phyloP scores from a whole-genome alignment of 2,329 filamentous ascomycete genomes.

The Triangularia setosa region DNA sequence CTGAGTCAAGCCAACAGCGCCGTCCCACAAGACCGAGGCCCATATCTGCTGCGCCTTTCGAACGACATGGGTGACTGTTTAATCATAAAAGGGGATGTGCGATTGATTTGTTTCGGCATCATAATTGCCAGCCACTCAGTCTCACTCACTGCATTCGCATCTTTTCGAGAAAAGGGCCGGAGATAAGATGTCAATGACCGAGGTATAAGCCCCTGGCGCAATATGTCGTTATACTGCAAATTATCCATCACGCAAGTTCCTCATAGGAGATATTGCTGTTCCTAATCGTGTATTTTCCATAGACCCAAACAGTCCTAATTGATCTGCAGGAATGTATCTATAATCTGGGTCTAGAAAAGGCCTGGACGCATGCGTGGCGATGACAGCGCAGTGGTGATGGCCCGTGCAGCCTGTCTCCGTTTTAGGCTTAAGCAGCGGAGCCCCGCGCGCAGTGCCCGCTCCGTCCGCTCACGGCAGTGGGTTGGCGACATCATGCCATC shows the following conservation, averaged over 20 bases:
- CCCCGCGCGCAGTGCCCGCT: background rate
- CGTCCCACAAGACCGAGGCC: background rate
- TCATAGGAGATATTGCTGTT: background rate
- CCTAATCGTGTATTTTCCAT: background rate
- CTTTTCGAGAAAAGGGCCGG: background rate
- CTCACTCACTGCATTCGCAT: too few relatives aligned
- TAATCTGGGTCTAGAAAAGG: background rate
- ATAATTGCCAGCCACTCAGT: background rate
- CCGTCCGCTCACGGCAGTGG: slow-evolving; percentile 5
- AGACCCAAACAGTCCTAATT: background rate
- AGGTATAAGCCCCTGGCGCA: background rate
- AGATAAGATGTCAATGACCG: background rate
- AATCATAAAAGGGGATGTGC: background rate
- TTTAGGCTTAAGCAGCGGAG: background rate
- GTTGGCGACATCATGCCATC: slow-evolving; percentile 17
- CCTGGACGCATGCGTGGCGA: background rate
- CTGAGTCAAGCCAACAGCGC: background rate
- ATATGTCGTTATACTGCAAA: background rate
- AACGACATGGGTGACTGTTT: background rate
- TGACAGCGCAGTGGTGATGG: background rate
- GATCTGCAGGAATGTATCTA: background rate
- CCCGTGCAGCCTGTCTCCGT: background rate
- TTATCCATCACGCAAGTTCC: background rate
- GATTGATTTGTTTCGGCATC: background rate
- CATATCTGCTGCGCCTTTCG: background rate